phyloP scores from a whole-genome alignment of 345 rosid species.

The Euphorbia pulcherrima region DNA sequence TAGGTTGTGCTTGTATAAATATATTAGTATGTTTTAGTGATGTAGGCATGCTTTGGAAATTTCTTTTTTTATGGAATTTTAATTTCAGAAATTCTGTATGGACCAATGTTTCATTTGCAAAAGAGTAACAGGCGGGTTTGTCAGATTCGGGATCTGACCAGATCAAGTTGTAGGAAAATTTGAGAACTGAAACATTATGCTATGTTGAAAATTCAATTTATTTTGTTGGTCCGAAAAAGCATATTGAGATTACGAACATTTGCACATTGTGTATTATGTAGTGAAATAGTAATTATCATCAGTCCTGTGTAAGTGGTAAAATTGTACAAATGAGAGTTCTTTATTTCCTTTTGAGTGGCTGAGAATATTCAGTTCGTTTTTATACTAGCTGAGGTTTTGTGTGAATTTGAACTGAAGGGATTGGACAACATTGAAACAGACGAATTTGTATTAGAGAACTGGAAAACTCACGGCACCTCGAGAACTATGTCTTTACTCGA shows the following conservation, averaged over 20 bases:
- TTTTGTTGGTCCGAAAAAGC: background rate
- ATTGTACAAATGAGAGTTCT: background rate
- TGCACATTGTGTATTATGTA: background rate
- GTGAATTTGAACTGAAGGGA: constrained; percentile 32
- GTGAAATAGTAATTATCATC: background rate
- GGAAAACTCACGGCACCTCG: constrained; percentile 58
- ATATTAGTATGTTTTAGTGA: background rate
- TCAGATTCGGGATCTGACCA: background rate
- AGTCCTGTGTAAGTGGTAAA: background rate
- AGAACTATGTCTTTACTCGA: constrained; percentile 50
- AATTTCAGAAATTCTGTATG: background rate
- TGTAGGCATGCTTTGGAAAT: background rate
- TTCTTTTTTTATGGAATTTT: background rate
- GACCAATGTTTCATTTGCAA: background rate
- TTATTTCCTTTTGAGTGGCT: background rate
- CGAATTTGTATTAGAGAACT: constrained; percentile 46
- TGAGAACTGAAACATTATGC: background rate
- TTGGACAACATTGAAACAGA: constrained; percentile 39
- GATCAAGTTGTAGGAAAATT: background rate
- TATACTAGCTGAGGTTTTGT: constrained; percentile 10
- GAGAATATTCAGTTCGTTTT: background rate
- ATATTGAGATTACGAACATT: background rate
- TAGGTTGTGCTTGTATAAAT: background rate
- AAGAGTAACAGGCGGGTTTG: background rate
- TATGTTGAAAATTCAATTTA: background rate